These are phyloP conservation scores for Sonneratia caseolaris DNA, from an alignment of 345 rosid species.

Conservation along the genomic window DNA sequence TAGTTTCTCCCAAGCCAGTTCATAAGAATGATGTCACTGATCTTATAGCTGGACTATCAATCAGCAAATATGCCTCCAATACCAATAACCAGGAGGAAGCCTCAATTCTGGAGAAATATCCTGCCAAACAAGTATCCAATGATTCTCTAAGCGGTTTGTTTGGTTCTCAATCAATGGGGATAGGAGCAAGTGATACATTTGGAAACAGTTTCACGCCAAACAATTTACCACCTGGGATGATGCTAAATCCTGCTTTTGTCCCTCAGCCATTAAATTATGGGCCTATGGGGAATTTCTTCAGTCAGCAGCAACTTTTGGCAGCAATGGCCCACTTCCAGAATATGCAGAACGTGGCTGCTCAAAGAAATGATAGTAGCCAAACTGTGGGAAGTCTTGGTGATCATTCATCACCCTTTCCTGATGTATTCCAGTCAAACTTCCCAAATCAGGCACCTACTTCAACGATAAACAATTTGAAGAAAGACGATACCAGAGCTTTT, in stretches of 20 bases:
- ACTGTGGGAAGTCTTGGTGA: constrained; percentile 31
- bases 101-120: constrained; percentile 30
- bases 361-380: constrained; percentile 31
- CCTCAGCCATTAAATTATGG: constrained; percentile 53
- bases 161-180: constrained; percentile 5
- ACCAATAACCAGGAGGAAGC: constrained; percentile 27
- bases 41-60: constrained; percentile 64
- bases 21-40: constrained; percentile 33
- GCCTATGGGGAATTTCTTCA: constrained; percentile 57
- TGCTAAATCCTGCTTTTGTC: constrained; percentile 50
- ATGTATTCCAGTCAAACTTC: constrained; percentile 70
- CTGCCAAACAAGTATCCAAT: constrained; percentile 30
- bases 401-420: constrained; percentile 54
- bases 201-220: constrained; percentile 30
- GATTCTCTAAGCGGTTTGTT: constrained; percentile 31
- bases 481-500: constrained; percentile 83
- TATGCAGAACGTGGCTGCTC: constrained; percentile 46
- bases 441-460: constrained; percentile 52
- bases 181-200: constrained; percentile 19
- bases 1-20: constrained; percentile 25
- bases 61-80: constrained; percentile 24
- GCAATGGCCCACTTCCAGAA: constrained; percentile 71
- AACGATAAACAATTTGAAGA: constrained; percentile 50
- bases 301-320: constrained; percentile 81
- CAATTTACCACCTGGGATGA: constrained; percentile 49